These are phyloP conservation scores for Cichorium intybus DNA, from an alignment of 140 eudicot species.

Conservation along the genomic window DNA sequence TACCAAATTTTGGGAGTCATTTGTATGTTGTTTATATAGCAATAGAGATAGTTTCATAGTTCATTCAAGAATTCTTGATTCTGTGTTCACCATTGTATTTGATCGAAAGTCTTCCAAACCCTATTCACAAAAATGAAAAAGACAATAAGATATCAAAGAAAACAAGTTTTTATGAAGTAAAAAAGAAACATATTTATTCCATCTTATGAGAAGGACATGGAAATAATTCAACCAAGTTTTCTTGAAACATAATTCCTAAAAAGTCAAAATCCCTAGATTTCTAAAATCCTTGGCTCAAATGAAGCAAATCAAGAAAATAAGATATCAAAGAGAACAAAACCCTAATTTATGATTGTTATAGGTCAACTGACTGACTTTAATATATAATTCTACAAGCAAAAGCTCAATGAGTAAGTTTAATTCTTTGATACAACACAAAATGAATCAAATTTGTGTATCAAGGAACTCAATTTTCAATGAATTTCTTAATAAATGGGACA, in stretches of 20 bases:
- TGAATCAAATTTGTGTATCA: not conserved
- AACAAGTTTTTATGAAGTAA: not conserved
- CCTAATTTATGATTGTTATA: conserved; percentile 10
- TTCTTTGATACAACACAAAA: conserved; percentile 15
- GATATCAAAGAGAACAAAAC: conserved; percentile 1
- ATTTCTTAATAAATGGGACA: conserved; percentile 17
- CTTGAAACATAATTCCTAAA: not conserved
- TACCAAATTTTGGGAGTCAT: conserved; percentile 8
- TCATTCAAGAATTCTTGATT: conserved; percentile 1
- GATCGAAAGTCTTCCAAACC: conserved; percentile 28
- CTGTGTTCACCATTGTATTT: conserved; percentile 11
- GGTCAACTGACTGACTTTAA: not conserved
- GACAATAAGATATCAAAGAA: not conserved
- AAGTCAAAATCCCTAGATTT: not conserved
- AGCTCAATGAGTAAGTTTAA: not conserved
- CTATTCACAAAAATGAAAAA: conserved; percentile 17
- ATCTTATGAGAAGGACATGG: not conserved
- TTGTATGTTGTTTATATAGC: not conserved
- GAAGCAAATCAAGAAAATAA: not conserved
- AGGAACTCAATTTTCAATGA: not conserved
- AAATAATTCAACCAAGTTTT: conserved; percentile 11
- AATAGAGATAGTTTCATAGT: conserved; percentile 12
- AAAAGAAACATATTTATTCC: too few species aligned
- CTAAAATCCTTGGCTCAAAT: not conserved
- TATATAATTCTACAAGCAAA: not conserved